Base-by-base conservation (phyloP, 2,329 filamentous ascomycete genomes). In the Huntiella omanensis region DNA sequence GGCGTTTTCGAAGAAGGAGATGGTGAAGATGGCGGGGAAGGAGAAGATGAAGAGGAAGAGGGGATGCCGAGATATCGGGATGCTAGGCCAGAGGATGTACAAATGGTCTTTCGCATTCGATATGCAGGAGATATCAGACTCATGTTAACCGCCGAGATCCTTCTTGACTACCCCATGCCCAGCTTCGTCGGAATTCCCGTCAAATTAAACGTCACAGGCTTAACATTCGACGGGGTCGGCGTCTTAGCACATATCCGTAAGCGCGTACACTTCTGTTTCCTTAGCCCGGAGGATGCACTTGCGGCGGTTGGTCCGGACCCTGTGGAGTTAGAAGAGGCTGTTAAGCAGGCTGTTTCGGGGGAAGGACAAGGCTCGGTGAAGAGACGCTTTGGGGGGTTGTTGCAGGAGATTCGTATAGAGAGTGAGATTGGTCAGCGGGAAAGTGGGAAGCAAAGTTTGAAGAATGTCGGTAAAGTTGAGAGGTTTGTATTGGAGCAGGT, bases 401-500 rank as follows among this genome's bases (percentile, higher is more conserved):
- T 98, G 47, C 85, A 93, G 60, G 84, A 96, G 62, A 93, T 98
- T 55, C 78, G 80, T 53, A 88, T 98, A 5, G 91, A 98, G 62
- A 96, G 88, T 60, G 91, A 98, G 64, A 98, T 98, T 60, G 91
- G 91, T 5, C 80, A 91, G 59, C 77, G 86, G 53, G 86, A 92
- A 56, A 80, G 82, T 50, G 84, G 85, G 19, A 94, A 91, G 64
- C 88, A 95, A 64, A 91, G 88, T 40, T 65, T 98, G 50, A 96
- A 95, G 69, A 98, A 98, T 60, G 88, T 98, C 43, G 88, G 91
- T 49, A 98, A 98, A 68, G 91, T 98, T 49, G 91, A 98, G 66
- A 82, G 85, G 56, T 98, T 98, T 60, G 85, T 98, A 48, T 69
- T 98, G 50, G 88, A 96, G 60, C 88, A 96, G 63, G 91, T 98